phyloP scores from a whole-genome alignment of 1,284 basidiomycete species.

The Agaricales sp. region DNA sequence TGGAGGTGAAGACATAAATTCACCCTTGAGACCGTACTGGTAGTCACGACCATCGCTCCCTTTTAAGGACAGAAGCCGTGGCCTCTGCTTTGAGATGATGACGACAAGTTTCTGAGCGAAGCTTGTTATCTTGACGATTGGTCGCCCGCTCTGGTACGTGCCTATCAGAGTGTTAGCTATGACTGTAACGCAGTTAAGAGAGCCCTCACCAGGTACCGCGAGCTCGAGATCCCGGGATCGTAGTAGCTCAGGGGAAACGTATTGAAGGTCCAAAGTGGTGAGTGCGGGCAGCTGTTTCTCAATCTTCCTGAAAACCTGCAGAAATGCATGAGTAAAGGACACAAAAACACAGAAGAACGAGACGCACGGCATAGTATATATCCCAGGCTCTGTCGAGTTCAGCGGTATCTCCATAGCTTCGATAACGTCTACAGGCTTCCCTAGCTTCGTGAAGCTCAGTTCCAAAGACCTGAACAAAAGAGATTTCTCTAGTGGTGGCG shows the following conservation, averaged over 20 bases:
- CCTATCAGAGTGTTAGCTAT: too few species aligned
- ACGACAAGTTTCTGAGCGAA: slow-evolving; percentile 86
- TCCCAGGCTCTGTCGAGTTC: slow-evolving; percentile 99
- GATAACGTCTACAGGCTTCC: slow-evolving; percentile 84
- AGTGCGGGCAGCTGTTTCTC: slow-evolving; percentile 90
- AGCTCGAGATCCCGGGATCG: slow-evolving; percentile 87
- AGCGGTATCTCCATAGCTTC: slow-evolving; percentile 77
- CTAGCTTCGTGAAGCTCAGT: slow-evolving; percentile 92
- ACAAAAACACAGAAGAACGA: neutral
- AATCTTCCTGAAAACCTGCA: slow-evolving; percentile 92
- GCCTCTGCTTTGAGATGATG: slow-evolving; percentile 97
- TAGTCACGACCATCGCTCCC: slow-evolving; percentile 94
- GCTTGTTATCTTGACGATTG: slow-evolving; percentile 75
- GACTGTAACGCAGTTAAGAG: too few species aligned
- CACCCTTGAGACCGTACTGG: slow-evolving; percentile 88
- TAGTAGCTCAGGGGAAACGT: slow-evolving; percentile 90
- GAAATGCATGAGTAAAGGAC: slow-evolving; percentile 8
- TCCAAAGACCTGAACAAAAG: slow-evolving; percentile 92
- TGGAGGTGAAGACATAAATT: slow-evolving; percentile 9
- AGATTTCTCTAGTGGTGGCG: slow-evolving; percentile 89
- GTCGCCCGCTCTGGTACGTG: slow-evolving; percentile 88
- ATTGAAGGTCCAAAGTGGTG: slow-evolving; percentile 92
- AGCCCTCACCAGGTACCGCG: slow-evolving; percentile 77
- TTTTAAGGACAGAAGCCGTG: slow-evolving; percentile 80
- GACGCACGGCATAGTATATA: slow-evolving; percentile 81